Evolutionary conservation across 768 basidiomycete species (phyloP), one percentile per base, ranked within the genome.

Genomic region (Cystobasidium onofrii): DNA sequence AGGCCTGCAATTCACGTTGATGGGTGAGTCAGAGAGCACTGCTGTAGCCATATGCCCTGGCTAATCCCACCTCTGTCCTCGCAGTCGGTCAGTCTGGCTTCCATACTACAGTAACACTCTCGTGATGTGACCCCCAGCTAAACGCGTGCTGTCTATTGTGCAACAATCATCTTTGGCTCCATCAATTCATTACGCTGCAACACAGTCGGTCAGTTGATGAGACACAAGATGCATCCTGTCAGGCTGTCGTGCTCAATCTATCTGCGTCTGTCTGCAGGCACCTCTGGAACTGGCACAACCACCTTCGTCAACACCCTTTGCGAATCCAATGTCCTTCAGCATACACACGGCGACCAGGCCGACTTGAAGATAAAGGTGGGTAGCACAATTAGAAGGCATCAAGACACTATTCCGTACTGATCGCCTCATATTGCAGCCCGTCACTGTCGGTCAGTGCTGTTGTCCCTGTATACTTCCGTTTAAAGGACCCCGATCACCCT

Each of bases 301-400:
- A 99, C 95, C 73, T 98, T 99, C 79, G 92, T 99, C 81, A 99
- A 99, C 85, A 99, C 96, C 63, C 90, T 99, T 4, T 80, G 79
- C 71, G 95, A 99, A 84, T 89, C 89, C 41, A 90, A 93, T 78
- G 92, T 97, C 25, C 84, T 97, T 64, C 80, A 85, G 3, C 94
- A 97, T 85, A 92, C 93, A 83, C 63, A 39, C 34, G 34, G 29
- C 25, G 69, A 71, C 9, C 52, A 20, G 23, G 33, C 69, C 18
- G 69, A 71, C 25, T 54, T 71, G 9, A 71, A 71, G 54, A 71
- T 71, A 10, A 71, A 71, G 69, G 69, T 71, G 63, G 63, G 33
- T 7, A 34, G 64, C 13, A n/a, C 13, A 10, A 39, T 39, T 15
- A 39, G 7, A 39, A 6, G 15, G 6, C 39, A 6, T 39, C n/a